A percentile compares a stretch with the other conserved stretches of the same genome.
Evolutionary conservation across 768 basidiomycete genomes (phyloP).

Genomic region (Suillus discolor): DNA sequence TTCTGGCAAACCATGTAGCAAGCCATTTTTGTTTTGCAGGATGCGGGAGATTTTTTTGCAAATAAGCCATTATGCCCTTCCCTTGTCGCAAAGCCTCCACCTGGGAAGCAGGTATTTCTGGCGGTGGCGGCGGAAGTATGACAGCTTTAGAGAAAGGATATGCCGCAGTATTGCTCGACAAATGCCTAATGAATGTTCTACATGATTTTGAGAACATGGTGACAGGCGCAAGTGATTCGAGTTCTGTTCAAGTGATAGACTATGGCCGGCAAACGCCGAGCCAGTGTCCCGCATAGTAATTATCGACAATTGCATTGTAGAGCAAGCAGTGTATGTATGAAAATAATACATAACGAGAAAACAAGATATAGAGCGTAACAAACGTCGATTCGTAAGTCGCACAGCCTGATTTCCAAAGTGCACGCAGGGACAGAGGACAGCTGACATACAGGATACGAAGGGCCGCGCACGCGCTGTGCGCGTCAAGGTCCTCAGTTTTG

Average conservation of each 20-base stretch:
- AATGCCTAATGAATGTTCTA: conserved; percentile 20
- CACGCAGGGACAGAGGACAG: conserved; percentile 13
- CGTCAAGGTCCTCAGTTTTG: conserved; percentile 19
- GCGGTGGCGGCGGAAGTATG: conserved; percentile 50
- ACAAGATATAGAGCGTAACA: conserved; percentile 7
- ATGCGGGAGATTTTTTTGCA: conserved; percentile 64
- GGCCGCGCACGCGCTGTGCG: conserved; percentile 19
- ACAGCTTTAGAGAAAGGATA: conserved; percentile 81
- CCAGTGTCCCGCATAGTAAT: conserved; percentile 17
- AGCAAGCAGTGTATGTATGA: conserved; percentile 14
- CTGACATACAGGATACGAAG: conserved; percentile 14
- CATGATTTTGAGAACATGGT: conserved; percentile 17
- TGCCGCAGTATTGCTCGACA: conserved; percentile 24
- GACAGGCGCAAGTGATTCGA: neutral
- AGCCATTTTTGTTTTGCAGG: conserved; percentile 73
- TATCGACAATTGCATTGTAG: conserved; percentile 33
- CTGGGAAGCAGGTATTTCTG: conserved; percentile 38
- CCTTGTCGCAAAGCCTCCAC: conserved; percentile 56
- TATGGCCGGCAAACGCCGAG: conserved; percentile 14
- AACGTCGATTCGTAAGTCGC: conserved; percentile 14
- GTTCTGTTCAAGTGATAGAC: neutral
- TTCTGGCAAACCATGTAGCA: conserved; percentile 67
- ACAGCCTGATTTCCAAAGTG: conserved; percentile 4
- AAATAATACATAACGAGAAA: conserved; percentile 17
- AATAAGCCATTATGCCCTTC: conserved; percentile 78